Percentiles rank a stretch among this genome's conserved stretches.
phyloP scores from a whole-genome alignment of 116 monocot species.

The Phalaenopsis hybrid region DNA sequence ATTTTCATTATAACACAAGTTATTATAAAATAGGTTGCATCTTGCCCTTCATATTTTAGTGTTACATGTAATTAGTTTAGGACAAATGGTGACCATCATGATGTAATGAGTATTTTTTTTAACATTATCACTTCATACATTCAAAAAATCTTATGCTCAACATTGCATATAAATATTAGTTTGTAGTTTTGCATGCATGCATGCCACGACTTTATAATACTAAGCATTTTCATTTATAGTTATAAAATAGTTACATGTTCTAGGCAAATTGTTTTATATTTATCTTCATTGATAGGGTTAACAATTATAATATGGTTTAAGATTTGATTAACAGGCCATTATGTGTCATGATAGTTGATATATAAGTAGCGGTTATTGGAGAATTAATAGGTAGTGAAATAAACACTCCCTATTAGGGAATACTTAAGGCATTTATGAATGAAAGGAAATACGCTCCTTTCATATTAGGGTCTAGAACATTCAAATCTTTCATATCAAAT shows the following conservation, averaged over 20 bases:
- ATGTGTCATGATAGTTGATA: no score
- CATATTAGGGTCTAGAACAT: no score
- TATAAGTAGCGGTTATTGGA: no score
- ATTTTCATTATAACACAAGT: background rate
- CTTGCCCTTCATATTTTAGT: background rate
- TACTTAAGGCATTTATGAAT: no score
- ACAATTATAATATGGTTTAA: no score
- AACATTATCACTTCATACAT: background rate
- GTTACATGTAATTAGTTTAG: background rate
- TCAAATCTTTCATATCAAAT: no score
- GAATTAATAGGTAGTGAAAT: no score
- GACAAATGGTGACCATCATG: background rate
- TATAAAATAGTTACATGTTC: background rate
- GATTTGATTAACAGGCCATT: no score
- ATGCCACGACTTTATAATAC: background rate
- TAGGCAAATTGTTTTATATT: no score
- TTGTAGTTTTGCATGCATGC: background rate
- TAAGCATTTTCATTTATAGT: background rate
- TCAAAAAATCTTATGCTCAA: background rate
- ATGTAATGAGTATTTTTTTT: background rate
- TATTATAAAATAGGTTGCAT: background rate
- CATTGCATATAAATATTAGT: background rate
- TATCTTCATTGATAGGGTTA: no score
- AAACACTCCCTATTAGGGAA: no score
- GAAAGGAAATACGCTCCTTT: no score